Percentiles rank a stretch among this genome's conserved stretches.
These are phyloP conservation scores for Papiliotrema nemorosa DNA, from an alignment of 1,284 basidiomycete genomes.

Conservation along the genomic window DNA sequence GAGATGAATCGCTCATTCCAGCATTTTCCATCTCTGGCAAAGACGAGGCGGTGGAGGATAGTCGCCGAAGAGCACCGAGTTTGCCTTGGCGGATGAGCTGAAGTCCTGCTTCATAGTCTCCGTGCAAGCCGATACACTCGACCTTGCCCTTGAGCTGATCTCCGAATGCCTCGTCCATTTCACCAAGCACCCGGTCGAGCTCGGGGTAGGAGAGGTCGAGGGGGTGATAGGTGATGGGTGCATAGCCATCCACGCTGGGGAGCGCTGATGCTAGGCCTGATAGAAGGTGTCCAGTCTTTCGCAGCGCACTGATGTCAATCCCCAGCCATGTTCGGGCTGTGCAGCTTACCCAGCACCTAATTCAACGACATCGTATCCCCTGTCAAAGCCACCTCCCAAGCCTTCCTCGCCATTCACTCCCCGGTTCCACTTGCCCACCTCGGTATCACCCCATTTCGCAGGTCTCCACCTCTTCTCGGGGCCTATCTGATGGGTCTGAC, in stretches of 20 bases:
- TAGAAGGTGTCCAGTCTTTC: slow-evolving; percentile 87
- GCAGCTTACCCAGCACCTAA: slow-evolving; percentile 78
- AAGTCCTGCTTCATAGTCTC: slow-evolving; percentile 79
- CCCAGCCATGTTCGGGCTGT: not conserved
- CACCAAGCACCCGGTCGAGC: slow-evolving; percentile 72
- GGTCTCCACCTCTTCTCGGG: slow-evolving; percentile 37
- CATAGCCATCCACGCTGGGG: slow-evolving; percentile 34
- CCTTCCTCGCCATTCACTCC: slow-evolving; percentile 56
- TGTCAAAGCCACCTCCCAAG: slow-evolving; percentile 38
- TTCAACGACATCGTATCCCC: slow-evolving; percentile 65
- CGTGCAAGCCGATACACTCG: slow-evolving; percentile 75
- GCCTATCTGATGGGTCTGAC: slow-evolving; percentile 47
- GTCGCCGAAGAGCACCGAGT: slow-evolving; percentile 28
- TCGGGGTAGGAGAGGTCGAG: slow-evolving; percentile 87
- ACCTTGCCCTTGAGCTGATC: slow-evolving; percentile 65
- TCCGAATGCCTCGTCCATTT: slow-evolving; percentile 66
- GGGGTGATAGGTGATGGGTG: slow-evolving; percentile 81
- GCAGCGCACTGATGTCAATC: slow-evolving; percentile 60
- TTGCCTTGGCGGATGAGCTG: slow-evolving; percentile 53
- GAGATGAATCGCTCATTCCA: not conserved
- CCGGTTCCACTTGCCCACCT: slow-evolving; percentile 69
- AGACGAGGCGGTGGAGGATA: not conserved
- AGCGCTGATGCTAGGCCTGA: slow-evolving; percentile 61
- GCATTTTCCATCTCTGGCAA: not conserved
- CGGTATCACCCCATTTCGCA: slow-evolving; percentile 57